Conservation (phyloP, 2,329 filamentous ascomycete species). For the Aspergillus unguis region DNA sequence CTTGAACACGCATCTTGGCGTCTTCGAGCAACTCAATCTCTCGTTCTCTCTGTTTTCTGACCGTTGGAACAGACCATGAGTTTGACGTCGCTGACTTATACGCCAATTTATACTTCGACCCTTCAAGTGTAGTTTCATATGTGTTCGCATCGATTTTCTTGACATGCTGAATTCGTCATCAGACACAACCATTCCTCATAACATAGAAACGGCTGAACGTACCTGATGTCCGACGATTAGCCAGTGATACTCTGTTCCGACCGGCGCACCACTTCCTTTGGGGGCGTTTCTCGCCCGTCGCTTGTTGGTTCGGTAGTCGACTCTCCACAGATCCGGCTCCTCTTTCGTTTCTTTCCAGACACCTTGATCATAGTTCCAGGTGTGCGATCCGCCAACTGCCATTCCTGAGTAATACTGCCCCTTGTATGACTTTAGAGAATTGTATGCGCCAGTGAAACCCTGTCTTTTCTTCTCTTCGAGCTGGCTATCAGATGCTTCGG, state of each 20-base stretch:
- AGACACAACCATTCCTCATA: background rate
- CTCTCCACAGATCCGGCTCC: constrained; percentile 35
- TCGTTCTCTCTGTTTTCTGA: constrained; percentile 33
- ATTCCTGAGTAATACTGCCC: constrained; percentile 38
- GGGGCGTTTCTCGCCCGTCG: constrained; percentile 31
- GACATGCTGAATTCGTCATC: constrained; percentile 25
- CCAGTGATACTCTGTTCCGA: constrained; percentile 37
- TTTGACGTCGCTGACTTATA: constrained; percentile 28
- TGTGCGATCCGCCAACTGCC: constrained; percentile 37
- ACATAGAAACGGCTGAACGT: background rate
- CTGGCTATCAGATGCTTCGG: background rate
- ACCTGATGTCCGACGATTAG: constrained; percentile 36
- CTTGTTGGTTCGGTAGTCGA: constrained; percentile 34
- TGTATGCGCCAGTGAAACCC: constrained; percentile 21
- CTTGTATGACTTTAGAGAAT: constrained; percentile 32
- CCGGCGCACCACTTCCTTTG: constrained; percentile 31
- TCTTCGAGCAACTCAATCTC: constrained; percentile 35
- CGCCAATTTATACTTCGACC: constrained; percentile 37
- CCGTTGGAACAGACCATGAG: constrained; percentile 36
- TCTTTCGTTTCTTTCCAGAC: constrained; percentile 36
- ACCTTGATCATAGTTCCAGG: constrained; percentile 37
- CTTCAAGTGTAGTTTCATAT: constrained; percentile 33
- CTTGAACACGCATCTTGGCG: constrained; percentile 30
- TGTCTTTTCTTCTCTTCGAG: constrained; percentile 1
- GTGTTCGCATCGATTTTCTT: constrained; percentile 37